phyloP scores from a whole-genome alignment of 305 asterid species.

The Plantago rigida region DNA sequence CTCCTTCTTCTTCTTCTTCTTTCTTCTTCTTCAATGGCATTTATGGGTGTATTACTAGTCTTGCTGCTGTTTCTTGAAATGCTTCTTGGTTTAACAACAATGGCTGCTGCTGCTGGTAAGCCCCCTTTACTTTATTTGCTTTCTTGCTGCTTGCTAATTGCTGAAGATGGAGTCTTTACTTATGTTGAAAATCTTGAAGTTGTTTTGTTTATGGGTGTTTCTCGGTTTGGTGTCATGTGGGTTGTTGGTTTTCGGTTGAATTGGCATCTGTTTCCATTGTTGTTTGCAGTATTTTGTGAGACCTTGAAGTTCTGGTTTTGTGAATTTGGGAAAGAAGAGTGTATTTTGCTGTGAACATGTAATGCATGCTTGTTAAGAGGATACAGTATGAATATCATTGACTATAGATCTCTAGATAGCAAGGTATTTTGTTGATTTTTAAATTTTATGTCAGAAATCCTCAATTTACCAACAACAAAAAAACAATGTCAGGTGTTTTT shows the following conservation, averaged over 20 bases:
- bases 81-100: constrained; percentile 27
- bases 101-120: constrained; percentile 41
- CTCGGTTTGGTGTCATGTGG: constrained; percentile 1
- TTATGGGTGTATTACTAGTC: constrained; percentile 29
- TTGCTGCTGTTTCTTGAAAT: constrained; percentile 35
- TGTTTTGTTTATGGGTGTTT: background rate
- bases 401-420: background rate
- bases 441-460: background rate
- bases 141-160: background rate
- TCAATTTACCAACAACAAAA: background rate
- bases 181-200: background rate
- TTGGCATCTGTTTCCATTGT: background rate
- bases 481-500: background rate
- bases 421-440: constrained; percentile 14
- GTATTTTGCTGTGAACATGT: background rate
- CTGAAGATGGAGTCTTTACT: constrained; percentile 16
- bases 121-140: constrained; percentile 5
- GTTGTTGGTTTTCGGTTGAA: constrained; percentile 20
- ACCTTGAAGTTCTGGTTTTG: constrained; percentile 10
- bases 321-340: constrained; percentile 23
- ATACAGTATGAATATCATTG: background rate
- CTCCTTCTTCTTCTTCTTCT: constrained; percentile 23
- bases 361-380: constrained; percentile 21
- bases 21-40: constrained; percentile 40
- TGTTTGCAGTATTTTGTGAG: constrained; percentile 6